phyloP scores from a whole-genome alignment of 2,329 filamentous ascomycete species.

The Camptophora hylomeconis region DNA sequence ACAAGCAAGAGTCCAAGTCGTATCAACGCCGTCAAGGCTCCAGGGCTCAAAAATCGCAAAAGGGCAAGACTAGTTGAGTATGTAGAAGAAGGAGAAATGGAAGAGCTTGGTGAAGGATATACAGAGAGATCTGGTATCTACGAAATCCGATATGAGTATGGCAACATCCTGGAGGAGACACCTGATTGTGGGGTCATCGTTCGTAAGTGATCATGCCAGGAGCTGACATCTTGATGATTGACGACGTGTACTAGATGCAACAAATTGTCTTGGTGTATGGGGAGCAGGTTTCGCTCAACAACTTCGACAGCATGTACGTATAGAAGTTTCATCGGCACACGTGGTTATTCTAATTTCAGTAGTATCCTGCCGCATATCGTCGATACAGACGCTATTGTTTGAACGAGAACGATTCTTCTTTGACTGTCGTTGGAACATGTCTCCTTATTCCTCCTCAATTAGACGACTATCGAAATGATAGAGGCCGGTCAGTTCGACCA shows the following conservation, averaged over 20 bases:
- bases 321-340: too few relatives aligned
- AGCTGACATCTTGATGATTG: not conserved
- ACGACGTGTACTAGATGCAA: slow-evolving; percentile 30
- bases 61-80: slow-evolving; percentile 8
- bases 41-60: not conserved
- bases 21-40: too few relatives aligned
- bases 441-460: slow-evolving; percentile 41
- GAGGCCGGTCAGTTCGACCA: not conserved
- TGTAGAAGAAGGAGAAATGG: slow-evolving; percentile 1
- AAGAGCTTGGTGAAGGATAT: not conserved
- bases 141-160: slow-evolving; percentile 22
- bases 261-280: slow-evolving; percentile 46
- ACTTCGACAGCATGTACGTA: slow-evolving; percentile 30
- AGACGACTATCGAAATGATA: slow-evolving; percentile 16
- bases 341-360: too few relatives aligned
- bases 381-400: slow-evolving; percentile 37
- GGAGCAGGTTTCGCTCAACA: slow-evolving; percentile 43
- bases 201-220: slow-evolving; percentile 22
- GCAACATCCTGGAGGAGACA: slow-evolving; percentile 42
- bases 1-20: too few relatives aligned
- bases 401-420: slow-evolving; percentile 11
- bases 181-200: slow-evolving; percentile 38
- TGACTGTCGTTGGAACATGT: slow-evolving; percentile 29
- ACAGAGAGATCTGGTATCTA: not conserved
- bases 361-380: slow-evolving; percentile 40